Evolutionary conservation across 306 rosid genomes (phyloP), one percentile per base, ranked within the genome.

Genomic region (Coriaria nepalensis): DNA sequence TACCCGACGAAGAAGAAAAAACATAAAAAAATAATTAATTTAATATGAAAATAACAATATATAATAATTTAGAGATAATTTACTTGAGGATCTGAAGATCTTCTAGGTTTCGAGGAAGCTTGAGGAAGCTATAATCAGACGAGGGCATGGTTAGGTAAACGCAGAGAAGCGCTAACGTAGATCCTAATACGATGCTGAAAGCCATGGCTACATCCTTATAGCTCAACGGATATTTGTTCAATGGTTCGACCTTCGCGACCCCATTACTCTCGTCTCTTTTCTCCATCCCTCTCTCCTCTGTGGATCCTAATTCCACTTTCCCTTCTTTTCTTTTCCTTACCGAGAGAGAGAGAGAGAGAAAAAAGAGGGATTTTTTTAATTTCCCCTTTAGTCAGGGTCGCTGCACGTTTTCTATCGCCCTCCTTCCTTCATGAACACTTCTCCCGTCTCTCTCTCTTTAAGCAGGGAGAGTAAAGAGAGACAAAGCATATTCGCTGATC

Each of bases 121-220:
- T 90, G 40, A 90, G 98, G 45, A 90, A 90, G 78, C 98, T 79
- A 62, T 90, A 90, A 72, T 90, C 98, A 15, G 98, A 85, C 42
- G 74, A 75, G 4, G 98, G 98, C 81, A 90, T 77, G 68, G 95
- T 81, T 4, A 81, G 70, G 55, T 90, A 90, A 43, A 90, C 85
- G 50, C 78, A 64, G 35, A 79, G 47, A 43, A 90, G 57, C n/a
- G 87, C 80, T 0, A 69, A 2, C 10, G 59, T 33, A 50, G 82
- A 85, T 2, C 74, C 79, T 54, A 90, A 43, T 0, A 79, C 73
- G 52, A 90, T 92, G 34, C 74, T 55, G n/a, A 81, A 73, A 62
- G 78, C 93, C 66, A 64, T 67, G 3, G 79, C 48, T 4, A 81
- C 41, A 71, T 90, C 98, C 78, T 83, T 74, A 56, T 49, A 75